Conservation (phyloP, 1,284 basidiomycete species). For the Sporisorium iseilematis-ciliati region DNA sequence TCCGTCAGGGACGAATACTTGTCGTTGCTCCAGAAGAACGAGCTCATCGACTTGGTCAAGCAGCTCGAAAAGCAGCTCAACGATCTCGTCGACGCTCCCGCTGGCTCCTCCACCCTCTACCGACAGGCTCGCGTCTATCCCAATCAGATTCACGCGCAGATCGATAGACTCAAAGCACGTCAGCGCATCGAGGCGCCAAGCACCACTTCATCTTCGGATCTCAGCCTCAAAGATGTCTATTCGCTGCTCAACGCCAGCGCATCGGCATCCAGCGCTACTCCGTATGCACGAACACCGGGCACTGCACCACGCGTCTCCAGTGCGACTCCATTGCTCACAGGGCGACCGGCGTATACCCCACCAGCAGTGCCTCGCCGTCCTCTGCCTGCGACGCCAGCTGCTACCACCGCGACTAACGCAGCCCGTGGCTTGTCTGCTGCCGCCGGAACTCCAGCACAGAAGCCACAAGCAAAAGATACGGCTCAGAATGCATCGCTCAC, state of each 20-base stretch:
- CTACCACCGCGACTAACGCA: slow-evolving; percentile 8
- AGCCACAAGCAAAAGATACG: slow-evolving; percentile 12
- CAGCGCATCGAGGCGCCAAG: slow-evolving; percentile 25
- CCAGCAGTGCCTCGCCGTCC: slow-evolving; percentile 22
- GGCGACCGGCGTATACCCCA: slow-evolving; percentile 13
- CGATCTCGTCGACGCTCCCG: slow-evolving; percentile 33
- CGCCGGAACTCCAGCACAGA: slow-evolving; percentile 3
- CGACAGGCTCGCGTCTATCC: slow-evolving; percentile 49
- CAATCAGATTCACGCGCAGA: slow-evolving; percentile 38
- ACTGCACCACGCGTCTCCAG: slow-evolving; percentile 4
- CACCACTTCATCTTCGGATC: slow-evolving; percentile 20
- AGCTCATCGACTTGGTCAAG: slow-evolving; percentile 52
- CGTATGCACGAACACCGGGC: slow-evolving; percentile 15
- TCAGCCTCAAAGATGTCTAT: slow-evolving; percentile 51
- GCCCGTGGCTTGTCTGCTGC: slow-evolving; percentile 4
- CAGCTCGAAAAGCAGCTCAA: slow-evolving; percentile 50
- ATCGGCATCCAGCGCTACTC: slow-evolving; percentile 4
- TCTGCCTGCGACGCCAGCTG: neutral
- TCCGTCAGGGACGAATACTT: slow-evolving; percentile 35
- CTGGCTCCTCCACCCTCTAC: slow-evolving; percentile 42
- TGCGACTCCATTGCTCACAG: slow-evolving; percentile 6
- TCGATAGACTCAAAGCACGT: slow-evolving; percentile 42
- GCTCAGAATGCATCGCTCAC: slow-evolving; percentile 33
- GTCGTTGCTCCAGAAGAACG: slow-evolving; percentile 43
- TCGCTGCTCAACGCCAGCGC: slow-evolving; percentile 35